A percentile compares a stretch with the other conserved stretches of the same genome.
Evolutionary conservation across 2,329 filamentous ascomycete genomes (phyloP).

Genomic region (Cladosporium sp.): DNA sequence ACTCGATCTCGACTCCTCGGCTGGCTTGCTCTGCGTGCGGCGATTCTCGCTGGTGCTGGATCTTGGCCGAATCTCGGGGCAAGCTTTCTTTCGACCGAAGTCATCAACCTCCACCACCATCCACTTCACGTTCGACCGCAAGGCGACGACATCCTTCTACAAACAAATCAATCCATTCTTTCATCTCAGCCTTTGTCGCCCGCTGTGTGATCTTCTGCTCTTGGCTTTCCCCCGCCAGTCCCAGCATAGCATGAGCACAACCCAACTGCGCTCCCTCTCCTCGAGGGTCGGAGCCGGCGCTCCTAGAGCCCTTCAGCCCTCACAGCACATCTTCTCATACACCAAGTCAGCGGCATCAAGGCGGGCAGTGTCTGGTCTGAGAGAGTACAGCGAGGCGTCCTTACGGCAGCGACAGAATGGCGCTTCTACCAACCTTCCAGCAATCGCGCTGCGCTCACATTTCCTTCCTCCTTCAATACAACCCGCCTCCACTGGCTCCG

Average conservation of each 20-base stretch:
- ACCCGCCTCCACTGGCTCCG: constrained; percentile 39
- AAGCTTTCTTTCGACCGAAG: not conserved
- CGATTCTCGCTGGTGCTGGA: constrained; percentile 12
- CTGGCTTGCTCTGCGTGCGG: constrained; percentile 10
- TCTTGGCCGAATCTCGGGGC: constrained; percentile 2
- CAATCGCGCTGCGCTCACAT: constrained; percentile 38
- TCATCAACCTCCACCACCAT: not conserved
- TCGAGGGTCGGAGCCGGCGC: constrained; percentile 35
- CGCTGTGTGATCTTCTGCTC: not conserved
- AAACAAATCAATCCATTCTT: constrained; percentile 1
- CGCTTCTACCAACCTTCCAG: constrained; percentile 8
- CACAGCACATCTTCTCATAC: constrained; percentile 35
- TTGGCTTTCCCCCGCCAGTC: constrained; percentile 1
- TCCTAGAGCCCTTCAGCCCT: constrained; percentile 24
- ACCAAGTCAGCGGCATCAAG: constrained; percentile 46
- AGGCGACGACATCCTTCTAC: constrained; percentile 8
- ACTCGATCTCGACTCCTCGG: too few relatives aligned
- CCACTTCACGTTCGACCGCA: constrained; percentile 1
- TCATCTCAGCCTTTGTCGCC: not conserved
- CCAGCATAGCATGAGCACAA: constrained; percentile 41
- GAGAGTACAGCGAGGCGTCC: constrained; percentile 26
- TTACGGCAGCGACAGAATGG: constrained; percentile 25
- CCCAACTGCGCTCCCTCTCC: constrained; percentile 36
- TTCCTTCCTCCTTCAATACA: constrained; percentile 37
- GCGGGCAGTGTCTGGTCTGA: constrained; percentile 35